Base-by-base conservation (phyloP, 2,329 filamentous ascomycete genomes). In the Alternaria incomplexa region DNA sequence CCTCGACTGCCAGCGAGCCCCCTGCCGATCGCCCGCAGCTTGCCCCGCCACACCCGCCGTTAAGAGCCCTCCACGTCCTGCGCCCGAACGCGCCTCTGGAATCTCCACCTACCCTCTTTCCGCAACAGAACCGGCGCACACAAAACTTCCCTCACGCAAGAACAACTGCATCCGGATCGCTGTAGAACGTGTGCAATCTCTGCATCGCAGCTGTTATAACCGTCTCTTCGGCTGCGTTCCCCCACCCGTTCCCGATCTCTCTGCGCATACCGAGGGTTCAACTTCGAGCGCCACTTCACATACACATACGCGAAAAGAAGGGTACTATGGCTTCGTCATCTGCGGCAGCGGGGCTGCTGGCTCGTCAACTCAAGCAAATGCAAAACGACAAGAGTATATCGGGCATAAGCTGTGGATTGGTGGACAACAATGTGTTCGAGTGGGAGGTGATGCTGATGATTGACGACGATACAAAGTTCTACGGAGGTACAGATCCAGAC, bases 371-470 rank as follows among this genome's bases (percentile, higher is more conserved):
- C 69, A 97, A 97, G 84, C 90, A 96, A 79, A 98, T 99, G 89
- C 93, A 97, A 82, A 89, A 87, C 23, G 90, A 93, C 79, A 95
- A 93, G 78, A 93, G 97, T 80, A 91, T 98, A 50, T 93, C 93
- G 0, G 96, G 95, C 56, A 97, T 98, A 76, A 97, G 93, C 65
- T 97, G 93, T 74, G 96, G 96, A 0, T 84, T 99, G 46, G 89
- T 94, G 56, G 89, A 90, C 74, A 92, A 91, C 79, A 91, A 97
- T 78, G 89, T 98, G 10, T 97, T 97, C 70, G 92, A 97, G 83
- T 99, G 96, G 96, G 94, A 98, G 81, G 93, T 98, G 20, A 97
- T 97, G 92, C 88, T 99, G 64, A 98, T 99, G 95, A 95, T 98
- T 69, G 93, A 89, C 66, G 94, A 97, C 73, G 93, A 97, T 77